Conservation (phyloP, 306 rosid species). For the Gastrolobium villosum region DNA sequence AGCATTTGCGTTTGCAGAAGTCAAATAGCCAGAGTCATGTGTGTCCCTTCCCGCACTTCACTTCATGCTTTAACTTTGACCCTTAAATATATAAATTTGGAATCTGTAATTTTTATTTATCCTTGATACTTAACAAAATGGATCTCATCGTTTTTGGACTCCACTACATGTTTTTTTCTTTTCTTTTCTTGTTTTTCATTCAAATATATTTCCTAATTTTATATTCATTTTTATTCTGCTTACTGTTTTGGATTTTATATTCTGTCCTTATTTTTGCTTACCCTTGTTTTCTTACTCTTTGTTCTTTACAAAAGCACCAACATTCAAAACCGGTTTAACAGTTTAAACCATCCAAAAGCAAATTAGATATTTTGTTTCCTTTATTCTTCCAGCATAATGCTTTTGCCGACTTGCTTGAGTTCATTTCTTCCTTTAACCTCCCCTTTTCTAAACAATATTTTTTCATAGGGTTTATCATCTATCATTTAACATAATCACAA, state of each 20-base stretch:
- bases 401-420: not conserved
- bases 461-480: no score
- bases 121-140: not conserved
- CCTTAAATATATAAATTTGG: not conserved
- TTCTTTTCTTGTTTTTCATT: not conserved
- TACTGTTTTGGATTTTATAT: not conserved
- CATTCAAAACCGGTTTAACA: not conserved
- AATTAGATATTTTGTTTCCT: not conserved
- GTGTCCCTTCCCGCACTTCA: not conserved
- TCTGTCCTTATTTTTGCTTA: not conserved
- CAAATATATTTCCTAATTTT: not conserved
- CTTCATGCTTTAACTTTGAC: not conserved
- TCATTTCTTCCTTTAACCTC: not conserved
- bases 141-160: not conserved
- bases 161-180: not conserved
- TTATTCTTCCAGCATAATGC: not conserved
- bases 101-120: no score
- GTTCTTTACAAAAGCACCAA: not conserved
- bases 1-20: not conserved
- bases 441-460: not conserved
- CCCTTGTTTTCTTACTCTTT: not conserved
- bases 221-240: not conserved
- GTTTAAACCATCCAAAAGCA: not conserved
- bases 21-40: not conserved
- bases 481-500: no score